phyloP scores from a whole-genome alignment of 345 rosid genomes.

The Citrus hindsii region DNA sequence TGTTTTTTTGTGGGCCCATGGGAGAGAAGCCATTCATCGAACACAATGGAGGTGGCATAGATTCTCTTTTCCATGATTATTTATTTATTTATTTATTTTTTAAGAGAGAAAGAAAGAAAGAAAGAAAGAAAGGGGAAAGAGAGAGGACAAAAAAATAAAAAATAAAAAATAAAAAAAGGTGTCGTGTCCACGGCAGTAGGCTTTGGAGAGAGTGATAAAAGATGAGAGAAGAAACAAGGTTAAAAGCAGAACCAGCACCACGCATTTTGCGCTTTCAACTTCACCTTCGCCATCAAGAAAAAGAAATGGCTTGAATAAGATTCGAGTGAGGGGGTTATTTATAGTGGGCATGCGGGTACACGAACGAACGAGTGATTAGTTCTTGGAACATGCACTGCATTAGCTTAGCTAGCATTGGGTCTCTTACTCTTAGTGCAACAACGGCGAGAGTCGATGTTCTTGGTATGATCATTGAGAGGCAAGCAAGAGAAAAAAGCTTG shows the following conservation, averaged over 20 bases:
- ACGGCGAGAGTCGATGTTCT: too few species aligned
- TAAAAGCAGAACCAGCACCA: neutral
- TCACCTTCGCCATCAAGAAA: neutral
- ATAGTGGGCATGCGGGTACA: neutral
- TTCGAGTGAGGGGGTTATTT: neutral
- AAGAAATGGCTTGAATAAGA: neutral
- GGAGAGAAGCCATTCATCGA: conserved; percentile 18
- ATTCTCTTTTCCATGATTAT: conserved; percentile 29
- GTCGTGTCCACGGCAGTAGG: conserved; percentile 22
- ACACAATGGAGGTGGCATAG: conserved; percentile 38
- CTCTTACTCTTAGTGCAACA: neutral
- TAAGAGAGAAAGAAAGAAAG: neutral
- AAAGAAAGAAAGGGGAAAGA: neutral
- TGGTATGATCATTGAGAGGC: too few species aligned
- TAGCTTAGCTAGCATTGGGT: neutral
- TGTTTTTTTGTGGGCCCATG: conserved; percentile 10
- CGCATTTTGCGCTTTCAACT: neutral
- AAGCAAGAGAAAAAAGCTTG: too few species aligned
- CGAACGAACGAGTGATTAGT: neutral
- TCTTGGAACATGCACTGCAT: neutral
- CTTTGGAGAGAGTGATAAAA: too few species aligned
- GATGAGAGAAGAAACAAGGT: neutral
- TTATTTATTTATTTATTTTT: neutral
- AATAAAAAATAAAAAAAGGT: conserved; percentile 1
- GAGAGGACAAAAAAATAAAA: neutral